A percentile compares a stretch with the other conserved stretches of the same genome.
phyloP scores from a whole-genome alignment of 192 early-diverging fungal species.

The Diversispora epigaea region DNA sequence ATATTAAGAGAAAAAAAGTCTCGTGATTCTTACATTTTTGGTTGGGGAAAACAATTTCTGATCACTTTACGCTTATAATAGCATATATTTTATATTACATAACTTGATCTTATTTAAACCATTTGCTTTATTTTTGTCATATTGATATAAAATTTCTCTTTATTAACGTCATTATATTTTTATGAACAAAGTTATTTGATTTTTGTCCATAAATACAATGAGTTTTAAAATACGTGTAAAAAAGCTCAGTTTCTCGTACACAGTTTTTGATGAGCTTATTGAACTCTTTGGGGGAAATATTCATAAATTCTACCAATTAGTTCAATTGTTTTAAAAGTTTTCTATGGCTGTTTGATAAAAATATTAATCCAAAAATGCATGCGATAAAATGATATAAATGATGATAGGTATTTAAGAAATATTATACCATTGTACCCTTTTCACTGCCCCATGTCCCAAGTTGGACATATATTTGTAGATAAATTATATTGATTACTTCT shows the following conservation, averaged over 20 bases:
- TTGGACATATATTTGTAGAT: background rate
- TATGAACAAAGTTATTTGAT: too few relatives aligned
- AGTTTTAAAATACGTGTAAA: background rate
- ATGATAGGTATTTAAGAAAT: too few relatives aligned
- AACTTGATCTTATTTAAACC: too few relatives aligned
- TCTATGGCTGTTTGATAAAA: background rate
- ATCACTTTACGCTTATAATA: too few relatives aligned
- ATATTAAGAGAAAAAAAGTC: too few relatives aligned
- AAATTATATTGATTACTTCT: background rate
- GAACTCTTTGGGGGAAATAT: background rate
- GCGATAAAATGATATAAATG: background rate
- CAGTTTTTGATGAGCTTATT: background rate
- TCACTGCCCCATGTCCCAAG: background rate
- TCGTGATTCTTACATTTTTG: too few relatives aligned
- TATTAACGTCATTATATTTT: too few relatives aligned
- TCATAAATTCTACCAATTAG: background rate
- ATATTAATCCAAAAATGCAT: background rate
- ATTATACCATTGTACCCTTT: background rate
- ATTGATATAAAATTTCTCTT: too few relatives aligned
- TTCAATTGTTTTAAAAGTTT: background rate
- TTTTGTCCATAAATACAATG: background rate
- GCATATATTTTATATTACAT: too few relatives aligned
- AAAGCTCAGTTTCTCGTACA: background rate
- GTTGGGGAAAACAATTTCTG: too few relatives aligned
- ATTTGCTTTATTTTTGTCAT: too few relatives aligned